phyloP scores from a whole-genome alignment of 2,329 filamentous ascomycete species.

The Hypoxylon sp. region DNA sequence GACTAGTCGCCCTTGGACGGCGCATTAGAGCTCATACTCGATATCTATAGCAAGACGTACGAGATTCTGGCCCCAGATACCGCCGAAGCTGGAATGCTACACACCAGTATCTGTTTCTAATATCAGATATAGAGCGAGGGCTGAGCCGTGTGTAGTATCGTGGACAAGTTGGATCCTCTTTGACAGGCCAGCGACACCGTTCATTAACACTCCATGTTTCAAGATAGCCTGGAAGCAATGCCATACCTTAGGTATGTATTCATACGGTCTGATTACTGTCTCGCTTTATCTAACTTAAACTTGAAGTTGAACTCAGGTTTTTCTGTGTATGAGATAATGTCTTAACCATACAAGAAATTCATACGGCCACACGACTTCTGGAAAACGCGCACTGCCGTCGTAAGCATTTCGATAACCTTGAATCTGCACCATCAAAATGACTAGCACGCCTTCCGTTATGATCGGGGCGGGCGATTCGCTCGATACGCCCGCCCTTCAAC shows the following conservation, averaged over 20 bases:
- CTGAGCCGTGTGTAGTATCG: too few species aligned
- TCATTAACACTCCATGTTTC: too few species aligned
- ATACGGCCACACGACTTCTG: not conserved
- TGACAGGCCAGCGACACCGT: too few species aligned
- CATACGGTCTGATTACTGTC: not conserved
- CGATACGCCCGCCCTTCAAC: not conserved
- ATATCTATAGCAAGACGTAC: not conserved
- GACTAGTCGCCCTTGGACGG: not conserved
- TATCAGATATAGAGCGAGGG: too few species aligned
- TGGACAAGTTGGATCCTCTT: too few species aligned
- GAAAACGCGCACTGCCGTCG: not conserved
- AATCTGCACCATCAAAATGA: not conserved
- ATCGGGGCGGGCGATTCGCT: not conserved
- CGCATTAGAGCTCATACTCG: not conserved
- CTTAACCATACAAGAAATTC: not conserved
- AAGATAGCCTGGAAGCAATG: not conserved
- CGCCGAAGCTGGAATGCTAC: not conserved
- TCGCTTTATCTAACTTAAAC: not conserved
- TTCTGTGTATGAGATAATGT: not conserved
- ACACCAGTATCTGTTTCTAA: too few species aligned
- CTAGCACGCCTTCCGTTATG: not conserved
- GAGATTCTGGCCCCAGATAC: not conserved
- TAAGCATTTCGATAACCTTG: not conserved
- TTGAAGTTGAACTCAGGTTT: not conserved
- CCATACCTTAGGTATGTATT: not conserved